Conservation (phyloP, 2,329 filamentous ascomycete genomes). For the Fusarium pseudocircinatum region DNA sequence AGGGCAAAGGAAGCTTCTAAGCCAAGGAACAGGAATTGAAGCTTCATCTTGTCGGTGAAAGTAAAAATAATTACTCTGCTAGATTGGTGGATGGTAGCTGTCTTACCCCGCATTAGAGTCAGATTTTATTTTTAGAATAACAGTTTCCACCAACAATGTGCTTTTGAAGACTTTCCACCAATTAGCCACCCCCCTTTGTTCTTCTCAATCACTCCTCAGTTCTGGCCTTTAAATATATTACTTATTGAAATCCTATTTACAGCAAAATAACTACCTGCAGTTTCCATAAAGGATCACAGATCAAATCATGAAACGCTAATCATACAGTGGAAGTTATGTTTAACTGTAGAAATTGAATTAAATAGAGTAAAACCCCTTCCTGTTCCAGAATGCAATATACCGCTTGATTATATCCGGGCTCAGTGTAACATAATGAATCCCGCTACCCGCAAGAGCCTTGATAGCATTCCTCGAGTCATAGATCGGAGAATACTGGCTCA, state of each 20-base stretch:
- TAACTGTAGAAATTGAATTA: accelerated
- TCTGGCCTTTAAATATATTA: no score
- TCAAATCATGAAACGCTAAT: neutral
- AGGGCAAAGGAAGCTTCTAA: neutral
- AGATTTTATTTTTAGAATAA: neutral
- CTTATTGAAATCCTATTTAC: no score
- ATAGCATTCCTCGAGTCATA: neutral
- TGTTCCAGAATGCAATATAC: neutral
- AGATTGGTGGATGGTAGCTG: neutral
- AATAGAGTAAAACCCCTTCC: neutral
- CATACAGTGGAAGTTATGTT: neutral
- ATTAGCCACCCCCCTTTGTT: neutral
- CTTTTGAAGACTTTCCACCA: neutral
- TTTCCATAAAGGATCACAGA: neutral
- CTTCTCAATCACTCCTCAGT: neutral
- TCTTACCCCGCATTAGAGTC: neutral
- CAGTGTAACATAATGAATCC: neutral
- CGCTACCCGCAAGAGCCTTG: neutral
- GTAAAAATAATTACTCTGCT: neutral
- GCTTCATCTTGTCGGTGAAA: neutral
- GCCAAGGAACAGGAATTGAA: neutral
- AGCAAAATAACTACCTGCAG: accelerated
- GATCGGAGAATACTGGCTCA: neutral
- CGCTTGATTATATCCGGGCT: neutral
- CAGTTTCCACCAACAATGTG: neutral